Conservation (phyloP, 208 protist genomes). For the Blastocrithidia nonstop region DNA sequence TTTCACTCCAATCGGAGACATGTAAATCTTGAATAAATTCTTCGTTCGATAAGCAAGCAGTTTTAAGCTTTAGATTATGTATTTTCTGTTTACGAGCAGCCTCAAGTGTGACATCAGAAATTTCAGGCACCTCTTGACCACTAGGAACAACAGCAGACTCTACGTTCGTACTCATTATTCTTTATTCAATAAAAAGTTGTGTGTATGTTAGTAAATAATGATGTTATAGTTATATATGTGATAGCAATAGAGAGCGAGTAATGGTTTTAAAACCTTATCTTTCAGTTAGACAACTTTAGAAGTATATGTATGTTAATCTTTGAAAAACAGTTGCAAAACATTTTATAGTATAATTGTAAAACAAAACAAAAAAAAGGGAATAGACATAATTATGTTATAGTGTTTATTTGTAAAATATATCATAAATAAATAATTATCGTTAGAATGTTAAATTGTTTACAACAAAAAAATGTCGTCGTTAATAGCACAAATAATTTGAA, state of each 20-base stretch:
- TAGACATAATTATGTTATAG: too few relatives aligned
- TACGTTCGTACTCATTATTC: neutral
- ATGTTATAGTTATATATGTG: constrained; percentile 29
- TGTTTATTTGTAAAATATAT: too few relatives aligned
- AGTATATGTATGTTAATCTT: neutral
- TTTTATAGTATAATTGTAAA: too few relatives aligned
- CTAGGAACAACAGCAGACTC: neutral
- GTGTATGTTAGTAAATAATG: neutral
- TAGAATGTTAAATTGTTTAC: too few relatives aligned
- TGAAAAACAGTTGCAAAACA: neutral
- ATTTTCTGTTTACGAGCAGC: constrained; percentile 42
- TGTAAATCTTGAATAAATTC: constrained; percentile 65
- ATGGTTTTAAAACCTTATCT: too few relatives aligned
- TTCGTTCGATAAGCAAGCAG: constrained; percentile 54
- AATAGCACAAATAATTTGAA: too few relatives aligned
- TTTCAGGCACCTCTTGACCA: constrained; percentile 3
- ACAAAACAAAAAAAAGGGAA: too few relatives aligned
- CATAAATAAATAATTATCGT: too few relatives aligned
- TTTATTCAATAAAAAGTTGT: neutral
- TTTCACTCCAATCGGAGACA: constrained; percentile 59
- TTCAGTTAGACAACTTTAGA: neutral
- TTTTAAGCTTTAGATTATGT: constrained; percentile 68
- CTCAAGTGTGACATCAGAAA: constrained; percentile 3
- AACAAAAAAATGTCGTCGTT: too few relatives aligned
- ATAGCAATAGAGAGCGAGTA: constrained; percentile 18